Evolutionary conservation across 2,329 filamentous ascomycete species (phyloP), one percentile per base, ranked within the genome.

Genomic region (Colletotrichum horii): DNA sequence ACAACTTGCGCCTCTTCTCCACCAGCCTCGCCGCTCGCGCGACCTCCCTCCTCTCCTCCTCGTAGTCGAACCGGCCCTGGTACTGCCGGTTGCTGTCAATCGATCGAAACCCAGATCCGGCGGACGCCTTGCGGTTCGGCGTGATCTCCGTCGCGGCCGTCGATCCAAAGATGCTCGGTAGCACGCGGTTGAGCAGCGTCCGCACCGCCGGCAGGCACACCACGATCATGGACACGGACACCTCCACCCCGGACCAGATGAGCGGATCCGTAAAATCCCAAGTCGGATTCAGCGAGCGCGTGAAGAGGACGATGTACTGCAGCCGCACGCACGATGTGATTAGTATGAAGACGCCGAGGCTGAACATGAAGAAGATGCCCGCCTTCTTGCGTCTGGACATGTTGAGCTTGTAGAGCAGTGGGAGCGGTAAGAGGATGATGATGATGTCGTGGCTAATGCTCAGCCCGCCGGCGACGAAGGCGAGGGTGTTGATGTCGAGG

Each of bases 161-260:
- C 3, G 75, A 64, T 12, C 77, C 70, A 43, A 74, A 67, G 8
- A 76, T 24, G 16, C 19, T 48, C 2, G 79, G 73, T 19, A 66
- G 38, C 22, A 78, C 24, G 24, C 76, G 78, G 36, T 65, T 74
- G 66, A 80, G 74, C 34, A 85, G 77, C 8, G 82, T 79, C 64
- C 85, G 82, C 14, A 87, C 83, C 2, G 83, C 83, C 3, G 87
- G 87, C 6, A 87, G 79, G 43, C 84, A 86, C 34, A 83, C 83
- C 26, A 87, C 83, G 38, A 88, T 82, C 56, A 88, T 82, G n/a
- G 86, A 83, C 0, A 84, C 81, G 2, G 85, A 82, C 6, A 87
- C 80, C 78, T 88, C 87, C 30, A 87, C 77, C 3, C 85, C 85
- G 4, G 84, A 85, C 86, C 86, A 88, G 62, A 88, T 80, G n/a